Evolutionary conservation across 1,284 basidiomycete genomes (phyloP).

Genomic region (Naganishia sp.): DNA sequence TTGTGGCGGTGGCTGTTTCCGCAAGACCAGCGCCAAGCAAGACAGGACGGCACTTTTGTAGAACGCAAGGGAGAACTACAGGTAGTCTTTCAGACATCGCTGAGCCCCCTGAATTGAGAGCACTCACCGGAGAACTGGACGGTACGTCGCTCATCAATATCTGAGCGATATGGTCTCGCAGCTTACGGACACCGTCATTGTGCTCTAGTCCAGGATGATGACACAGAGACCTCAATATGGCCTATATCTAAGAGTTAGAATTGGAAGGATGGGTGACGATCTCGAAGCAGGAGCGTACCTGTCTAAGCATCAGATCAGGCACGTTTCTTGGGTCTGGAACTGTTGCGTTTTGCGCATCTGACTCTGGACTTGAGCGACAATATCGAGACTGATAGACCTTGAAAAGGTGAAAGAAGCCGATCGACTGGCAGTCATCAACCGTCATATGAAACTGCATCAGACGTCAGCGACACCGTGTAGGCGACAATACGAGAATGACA

Average conservation of each 20-base stretch:
- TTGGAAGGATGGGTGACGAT: too few relatives aligned
- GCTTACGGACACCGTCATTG: constrained; percentile 15
- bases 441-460: constrained; percentile 10
- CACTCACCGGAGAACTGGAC: constrained; percentile 11
- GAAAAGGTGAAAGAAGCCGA: constrained; percentile 93
- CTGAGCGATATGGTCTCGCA: constrained; percentile 21
- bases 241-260: not conserved
- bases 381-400: constrained; percentile 87
- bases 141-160: constrained; percentile 15
- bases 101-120: too few relatives aligned
- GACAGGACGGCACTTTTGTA: constrained; percentile 24
- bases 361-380: constrained; percentile 80
- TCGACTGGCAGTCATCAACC: constrained; percentile 55
- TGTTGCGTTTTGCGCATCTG: not conserved
- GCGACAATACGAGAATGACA: not conserved
- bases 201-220: constrained; percentile 11
- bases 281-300: not conserved
- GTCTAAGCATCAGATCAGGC: constrained; percentile 23
- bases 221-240: constrained; percentile 4
- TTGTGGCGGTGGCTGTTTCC: constrained; percentile 20
- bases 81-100: not conserved
- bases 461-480: not conserved
- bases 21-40: constrained; percentile 22
- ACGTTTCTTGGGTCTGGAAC: constrained; percentile 17
- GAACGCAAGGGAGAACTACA: constrained; percentile 29